phyloP scores from a whole-genome alignment of 2,329 filamentous ascomycete genomes.

The Fusarium sp. region DNA sequence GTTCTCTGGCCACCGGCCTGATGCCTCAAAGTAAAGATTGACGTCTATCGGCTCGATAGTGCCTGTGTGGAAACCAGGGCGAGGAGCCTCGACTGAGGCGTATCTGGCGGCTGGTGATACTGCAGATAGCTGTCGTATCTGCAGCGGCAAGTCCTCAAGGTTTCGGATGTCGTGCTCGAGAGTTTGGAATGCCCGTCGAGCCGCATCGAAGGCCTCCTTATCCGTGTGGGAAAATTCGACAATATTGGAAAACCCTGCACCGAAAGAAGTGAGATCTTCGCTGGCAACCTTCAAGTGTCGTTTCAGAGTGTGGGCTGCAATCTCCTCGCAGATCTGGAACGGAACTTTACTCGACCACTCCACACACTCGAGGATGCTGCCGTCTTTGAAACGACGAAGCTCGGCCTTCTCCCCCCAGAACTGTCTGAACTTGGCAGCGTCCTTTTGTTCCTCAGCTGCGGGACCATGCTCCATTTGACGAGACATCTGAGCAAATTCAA shows the following conservation, averaged over 20 bases:
- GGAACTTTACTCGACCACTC: constrained; percentile 80
- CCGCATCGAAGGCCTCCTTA: constrained; percentile 73
- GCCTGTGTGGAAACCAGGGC: constrained; percentile 60
- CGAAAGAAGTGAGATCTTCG: constrained; percentile 65
- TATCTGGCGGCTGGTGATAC: constrained; percentile 81
- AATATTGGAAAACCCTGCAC: constrained; percentile 64
- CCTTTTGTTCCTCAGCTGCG: constrained; percentile 84
- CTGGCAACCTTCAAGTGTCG: constrained; percentile 75
- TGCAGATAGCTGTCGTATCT: constrained; percentile 82
- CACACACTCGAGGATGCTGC: constrained; percentile 91
- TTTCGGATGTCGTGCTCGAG: constrained; percentile 83
- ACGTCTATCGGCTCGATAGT: constrained; percentile 75
- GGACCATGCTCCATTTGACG: constrained; percentile 91
- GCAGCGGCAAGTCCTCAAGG: constrained; percentile 87
- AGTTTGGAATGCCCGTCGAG: constrained; percentile 76
- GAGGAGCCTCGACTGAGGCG: constrained; percentile 67
- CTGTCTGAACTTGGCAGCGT: constrained; percentile 82
- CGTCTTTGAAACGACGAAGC: constrained; percentile 93
- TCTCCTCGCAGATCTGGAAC: constrained; percentile 80
- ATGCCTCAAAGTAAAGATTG: constrained; percentile 92
- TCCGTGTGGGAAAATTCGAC: constrained; percentile 63
- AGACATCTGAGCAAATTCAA: constrained; percentile 78
- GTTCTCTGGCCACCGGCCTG: constrained; percentile 93
- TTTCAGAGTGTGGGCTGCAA: constrained; percentile 77
- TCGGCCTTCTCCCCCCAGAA: constrained; percentile 98